Evolutionary conservation across 2,329 filamentous ascomycete species (phyloP), one percentile per base, ranked within the genome.

Genomic region (Orbilia ellipsospora): DNA sequence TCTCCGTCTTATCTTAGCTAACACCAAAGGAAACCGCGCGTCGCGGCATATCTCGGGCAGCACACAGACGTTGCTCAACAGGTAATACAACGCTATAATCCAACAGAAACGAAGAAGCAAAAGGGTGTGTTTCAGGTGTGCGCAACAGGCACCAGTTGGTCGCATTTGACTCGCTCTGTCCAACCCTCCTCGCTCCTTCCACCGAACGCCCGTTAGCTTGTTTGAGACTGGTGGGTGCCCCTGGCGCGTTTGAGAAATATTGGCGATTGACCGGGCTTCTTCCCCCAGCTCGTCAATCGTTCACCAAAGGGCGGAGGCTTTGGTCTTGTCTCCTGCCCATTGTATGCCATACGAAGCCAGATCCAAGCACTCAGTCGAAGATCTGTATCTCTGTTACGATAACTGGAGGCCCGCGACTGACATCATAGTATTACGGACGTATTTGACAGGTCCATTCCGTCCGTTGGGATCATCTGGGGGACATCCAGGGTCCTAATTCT

Each of bases 231-330:
- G 40, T 31, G 42, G 6, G 6, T 48, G 6, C 55, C 56, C 65
- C 65, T 69, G 31, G 65, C 31, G 31, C 65, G 65, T 69, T 69
- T 69, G 65, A 69, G 65, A 31, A 61, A 61, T 52, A 60, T 57
- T 51, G 44, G 23, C 16, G 40, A 36, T 36, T 36, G 31, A 45
- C 52, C 63, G 55, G 63, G 63, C 54, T 13, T 10, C 31, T 36
- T 10, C 31, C 31, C 31, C 31, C 31, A 6, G 44, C 54, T 23
- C 4, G 63, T 54, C 52, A 59, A 57, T 54, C 55, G 55, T 45
- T n/a, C 55, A 48, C 40, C 36, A 4, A 59, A 59, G 44, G 26
- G 28, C 57, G 63, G 63, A 67, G 42, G 18, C 45, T 67, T 67
- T 59, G 42, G n/a, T 4, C 4, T 40, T 16, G 31, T n/a, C 52